A percentile compares a stretch with the other conserved stretches of the same genome.
Evolutionary conservation across 2,329 filamentous ascomycete species (phyloP).

Genomic region (Allantophomopsis lycopodina): DNA sequence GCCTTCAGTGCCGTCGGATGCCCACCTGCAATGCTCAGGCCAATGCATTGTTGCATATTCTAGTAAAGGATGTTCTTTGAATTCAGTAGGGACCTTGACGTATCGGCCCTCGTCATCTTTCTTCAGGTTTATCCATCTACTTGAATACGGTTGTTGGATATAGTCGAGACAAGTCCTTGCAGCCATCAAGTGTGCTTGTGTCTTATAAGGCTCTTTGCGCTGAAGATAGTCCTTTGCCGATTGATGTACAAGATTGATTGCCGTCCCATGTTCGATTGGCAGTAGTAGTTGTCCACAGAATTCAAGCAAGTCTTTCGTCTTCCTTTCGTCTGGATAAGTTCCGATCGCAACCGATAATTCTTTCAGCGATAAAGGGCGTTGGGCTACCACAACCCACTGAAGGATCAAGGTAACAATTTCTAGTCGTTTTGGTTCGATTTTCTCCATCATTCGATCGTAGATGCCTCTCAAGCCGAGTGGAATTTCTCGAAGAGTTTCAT

Average conservation of each 20-base stretch:
- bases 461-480: not conserved
- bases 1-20: too few species aligned
- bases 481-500: not conserved
- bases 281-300: not conserved
- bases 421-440: not conserved
- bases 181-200: too few species aligned
- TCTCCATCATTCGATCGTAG: constrained; percentile 1
- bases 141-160: too few species aligned
- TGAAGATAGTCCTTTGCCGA: constrained; percentile 1
- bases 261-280: constrained; percentile 1
- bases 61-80: too few species aligned
- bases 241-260: constrained; percentile 2
- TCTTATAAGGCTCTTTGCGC: not conserved
- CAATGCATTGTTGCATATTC: too few species aligned
- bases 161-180: too few species aligned
- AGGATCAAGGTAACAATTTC: not conserved
- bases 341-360: not conserved
- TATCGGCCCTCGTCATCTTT: too few species aligned
- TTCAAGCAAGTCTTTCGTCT: not conserved
- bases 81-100: too few species aligned
- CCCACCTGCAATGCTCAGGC: too few species aligned
- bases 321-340: not conserved
- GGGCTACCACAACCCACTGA: not conserved
- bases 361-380: constrained; percentile 1
- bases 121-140: too few species aligned